Evolutionary conservation across 2,329 filamentous ascomycete genomes (phyloP), one percentile per base, ranked within the genome.

Genomic region (Nemania bipapillata): DNA sequence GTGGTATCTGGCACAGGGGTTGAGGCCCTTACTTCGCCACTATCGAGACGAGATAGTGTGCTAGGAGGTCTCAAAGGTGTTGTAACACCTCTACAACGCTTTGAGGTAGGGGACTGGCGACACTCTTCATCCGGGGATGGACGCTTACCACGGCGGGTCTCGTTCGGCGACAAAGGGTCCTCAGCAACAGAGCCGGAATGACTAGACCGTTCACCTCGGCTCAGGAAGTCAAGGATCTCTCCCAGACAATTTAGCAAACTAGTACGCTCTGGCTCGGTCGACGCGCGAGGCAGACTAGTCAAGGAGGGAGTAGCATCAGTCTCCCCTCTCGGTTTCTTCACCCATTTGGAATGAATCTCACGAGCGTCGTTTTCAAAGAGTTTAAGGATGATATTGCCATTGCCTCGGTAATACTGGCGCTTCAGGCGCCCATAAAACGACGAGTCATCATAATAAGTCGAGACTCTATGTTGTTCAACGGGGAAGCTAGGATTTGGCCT

Each of bases 341-440:
- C 73, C 77, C 77, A 78, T 65, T 73, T 75, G 22, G 55, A 71
- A 62, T 77, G 74, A 26, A 77, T 74, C 0, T 71, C 63, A 53
- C 69, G 71, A 22, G 72, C 77, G 2, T 66, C 68, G 11, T 74
- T 66, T 28, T 70, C 68, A 54, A 77, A 78, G 1, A 70, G 47
- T 2, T 52, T 32, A 4, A 65, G 66, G 53, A 77, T 69, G 7
- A 68, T 30, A 0, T 67, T 47, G 49, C 67, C 66, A 15, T 71
- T 74, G 20, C 69, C 74, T 55, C 63, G 66, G 22, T 65, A 70
- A 49, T 75, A 77, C 59, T 75, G 74, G 12, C 64, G 66, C 45
- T 70, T 71, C 2, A 77, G 64, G 7, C 70, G 72, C 20, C 72
- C 47, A 52, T 77, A 78, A 28, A 74, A 75, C 26, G 28, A 57